A percentile compares a stretch with the other conserved stretches of the same genome.
These are phyloP conservation scores for Xylariaceae sp. DNA, from an alignment of 2,329 filamentous ascomycete species.

Conservation along the genomic window DNA sequence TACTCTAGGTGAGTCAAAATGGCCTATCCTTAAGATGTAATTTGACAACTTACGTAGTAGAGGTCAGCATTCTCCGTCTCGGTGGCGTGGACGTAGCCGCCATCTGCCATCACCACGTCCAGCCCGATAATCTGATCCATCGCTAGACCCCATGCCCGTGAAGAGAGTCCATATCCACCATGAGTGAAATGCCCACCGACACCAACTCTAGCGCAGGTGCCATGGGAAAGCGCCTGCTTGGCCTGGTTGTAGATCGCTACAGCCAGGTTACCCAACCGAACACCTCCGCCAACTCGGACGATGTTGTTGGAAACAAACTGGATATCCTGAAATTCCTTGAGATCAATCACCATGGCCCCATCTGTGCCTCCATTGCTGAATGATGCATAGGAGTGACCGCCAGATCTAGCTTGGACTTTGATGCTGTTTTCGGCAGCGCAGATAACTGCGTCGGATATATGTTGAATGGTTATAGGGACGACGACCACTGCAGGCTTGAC, in stretches of 20 bases:
- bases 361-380: slow-evolving; percentile 43
- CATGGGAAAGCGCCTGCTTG: slow-evolving; percentile 44
- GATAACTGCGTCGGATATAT: slow-evolving; percentile 45
- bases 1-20: not conserved
- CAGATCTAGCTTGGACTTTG: slow-evolving; percentile 52
- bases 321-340: slow-evolving; percentile 36
- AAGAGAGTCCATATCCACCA: slow-evolving; percentile 48
- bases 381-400: slow-evolving; percentile 54
- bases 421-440: slow-evolving; percentile 41
- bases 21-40: not conserved
- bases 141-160: slow-evolving; percentile 53
- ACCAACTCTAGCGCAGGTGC: slow-evolving; percentile 50
- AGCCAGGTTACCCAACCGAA: slow-evolving; percentile 48
- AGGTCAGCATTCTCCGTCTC: slow-evolving; percentile 26
- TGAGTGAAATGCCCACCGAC: slow-evolving; percentile 50
- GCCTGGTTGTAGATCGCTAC: slow-evolving; percentile 39
- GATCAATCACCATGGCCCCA: slow-evolving; percentile 40
- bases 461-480: slow-evolving; percentile 28
- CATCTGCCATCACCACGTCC: slow-evolving; percentile 47
- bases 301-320: slow-evolving; percentile 23
- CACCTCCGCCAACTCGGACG: slow-evolving; percentile 44
- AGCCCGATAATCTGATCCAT: slow-evolving; percentile 54
- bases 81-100: slow-evolving; percentile 23
- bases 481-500: slow-evolving; percentile 28
- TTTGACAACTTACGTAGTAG: slow-evolving; percentile 32